phyloP scores from a whole-genome alignment of 768 basidiomycete species.

The Boletus fagicola region DNA sequence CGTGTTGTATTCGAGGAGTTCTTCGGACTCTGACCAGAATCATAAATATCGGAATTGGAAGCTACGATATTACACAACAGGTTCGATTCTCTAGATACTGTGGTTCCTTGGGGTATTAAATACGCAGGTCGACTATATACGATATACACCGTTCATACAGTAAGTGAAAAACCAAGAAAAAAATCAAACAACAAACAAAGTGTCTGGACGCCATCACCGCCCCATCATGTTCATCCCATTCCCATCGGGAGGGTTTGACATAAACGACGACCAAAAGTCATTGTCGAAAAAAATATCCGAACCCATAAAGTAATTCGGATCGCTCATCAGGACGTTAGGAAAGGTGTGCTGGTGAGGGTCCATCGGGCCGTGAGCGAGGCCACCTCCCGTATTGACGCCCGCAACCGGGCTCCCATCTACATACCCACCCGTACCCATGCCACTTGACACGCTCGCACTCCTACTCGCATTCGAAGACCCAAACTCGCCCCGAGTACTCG shows the following conservation, averaged over 20 bases:
- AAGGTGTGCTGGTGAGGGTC: slow-evolving; percentile 24
- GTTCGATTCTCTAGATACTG: slow-evolving; percentile 1
- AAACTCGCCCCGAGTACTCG: slow-evolving; percentile 16
- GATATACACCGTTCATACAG: neutral
- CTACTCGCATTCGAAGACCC: slow-evolving; percentile 17
- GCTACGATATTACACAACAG: slow-evolving; percentile 8
- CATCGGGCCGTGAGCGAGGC: slow-evolving; percentile 1
- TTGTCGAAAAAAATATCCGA: slow-evolving; percentile 43
- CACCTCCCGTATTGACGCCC: neutral
- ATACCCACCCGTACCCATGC: slow-evolving; percentile 16
- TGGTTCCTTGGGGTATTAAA: slow-evolving; percentile 3
- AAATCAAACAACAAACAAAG: neutral
- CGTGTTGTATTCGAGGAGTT: neutral
- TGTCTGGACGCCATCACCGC: neutral
- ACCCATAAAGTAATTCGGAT: slow-evolving; percentile 33
- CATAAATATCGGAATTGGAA: neutral
- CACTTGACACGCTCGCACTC: slow-evolving; percentile 18
- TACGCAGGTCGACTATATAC: slow-evolving; percentile 8
- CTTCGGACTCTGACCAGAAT: neutral
- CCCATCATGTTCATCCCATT: slow-evolving; percentile 14
- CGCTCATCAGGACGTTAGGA: slow-evolving; percentile 24
- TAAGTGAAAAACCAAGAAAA: neutral
- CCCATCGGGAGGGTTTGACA: slow-evolving; percentile 34
- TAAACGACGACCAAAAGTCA: slow-evolving; percentile 44
- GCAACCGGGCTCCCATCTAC: slow-evolving; percentile 5